Evolutionary conservation across 441 rosid genomes (phyloP).

Genomic region (Raphanus hybrid): DNA sequence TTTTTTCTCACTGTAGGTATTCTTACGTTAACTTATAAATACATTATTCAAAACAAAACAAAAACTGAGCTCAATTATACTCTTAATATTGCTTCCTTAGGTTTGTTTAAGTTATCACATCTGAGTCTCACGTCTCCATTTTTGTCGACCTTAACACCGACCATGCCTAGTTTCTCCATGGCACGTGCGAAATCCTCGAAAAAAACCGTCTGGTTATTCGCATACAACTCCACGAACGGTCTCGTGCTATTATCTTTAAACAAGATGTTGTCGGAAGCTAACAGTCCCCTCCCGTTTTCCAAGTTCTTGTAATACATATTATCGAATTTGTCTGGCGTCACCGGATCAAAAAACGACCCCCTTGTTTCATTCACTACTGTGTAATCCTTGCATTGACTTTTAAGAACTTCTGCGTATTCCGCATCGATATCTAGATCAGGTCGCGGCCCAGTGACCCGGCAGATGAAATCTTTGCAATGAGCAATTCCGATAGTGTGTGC

Average conservation of each 20-base stretch:
- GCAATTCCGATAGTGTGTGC: constrained; percentile 56
- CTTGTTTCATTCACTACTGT: constrained; percentile 23
- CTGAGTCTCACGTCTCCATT: constrained; percentile 61
- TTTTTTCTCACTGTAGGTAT: not conserved
- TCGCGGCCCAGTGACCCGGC: constrained; percentile 44
- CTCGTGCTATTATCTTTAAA: constrained; percentile 48
- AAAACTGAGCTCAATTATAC: not conserved
- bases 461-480: constrained; percentile 50
- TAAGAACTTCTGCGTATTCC: constrained; percentile 45
- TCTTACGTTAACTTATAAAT: not conserved
- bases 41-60: not conserved
- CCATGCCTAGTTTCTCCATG: constrained; percentile 53
- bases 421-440: constrained; percentile 46
- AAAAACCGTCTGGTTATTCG: constrained; percentile 50
- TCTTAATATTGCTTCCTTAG: not conserved
- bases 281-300: constrained; percentile 52
- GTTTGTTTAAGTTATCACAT: constrained; percentile 55
- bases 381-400: constrained; percentile 47
- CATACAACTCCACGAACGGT: constrained; percentile 52
- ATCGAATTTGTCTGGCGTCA: constrained; percentile 66
- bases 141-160: constrained; percentile 49
- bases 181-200: constrained; percentile 59
- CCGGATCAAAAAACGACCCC: constrained; percentile 61
- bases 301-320: constrained; percentile 64
- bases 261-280: constrained; percentile 48